Percentiles rank a stretch among this genome's conserved stretches.
Conservation (phyloP, 2,329 filamentous ascomycete genomes). For the Venturiaceae sp. region DNA sequence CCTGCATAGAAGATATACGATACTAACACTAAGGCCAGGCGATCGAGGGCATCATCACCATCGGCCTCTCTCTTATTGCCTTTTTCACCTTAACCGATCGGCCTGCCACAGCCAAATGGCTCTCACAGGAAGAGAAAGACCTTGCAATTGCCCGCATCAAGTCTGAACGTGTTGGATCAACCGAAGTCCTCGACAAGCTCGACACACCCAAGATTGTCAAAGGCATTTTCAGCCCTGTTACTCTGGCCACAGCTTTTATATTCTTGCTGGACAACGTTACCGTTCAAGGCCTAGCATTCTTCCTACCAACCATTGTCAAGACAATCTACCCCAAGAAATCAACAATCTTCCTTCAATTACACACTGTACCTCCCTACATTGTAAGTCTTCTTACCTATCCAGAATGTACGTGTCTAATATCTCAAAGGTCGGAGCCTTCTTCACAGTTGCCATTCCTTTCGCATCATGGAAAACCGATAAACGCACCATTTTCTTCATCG, state of each 20-base stretch:
- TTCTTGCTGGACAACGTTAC: conserved; percentile 61
- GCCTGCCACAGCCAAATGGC: conserved; percentile 58
- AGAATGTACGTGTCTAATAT: neutral
- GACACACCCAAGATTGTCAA: conserved; percentile 48
- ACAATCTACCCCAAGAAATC: conserved; percentile 54
- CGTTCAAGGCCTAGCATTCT: conserved; percentile 61
- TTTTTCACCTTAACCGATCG: conserved; percentile 60
- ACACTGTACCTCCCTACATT: conserved; percentile 61
- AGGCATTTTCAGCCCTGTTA: conserved; percentile 57
- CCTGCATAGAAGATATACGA: too few relatives aligned
- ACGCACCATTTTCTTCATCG: conserved; percentile 51
- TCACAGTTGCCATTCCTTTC: conserved; percentile 52
- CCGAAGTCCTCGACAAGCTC: conserved; percentile 54
- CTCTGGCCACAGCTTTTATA: conserved; percentile 45
- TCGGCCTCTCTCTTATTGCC: conserved; percentile 45
- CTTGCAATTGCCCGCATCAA: conserved; percentile 58
- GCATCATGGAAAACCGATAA: conserved; percentile 51
- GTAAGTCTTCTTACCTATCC: neutral
- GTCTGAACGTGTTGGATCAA: conserved; percentile 54
- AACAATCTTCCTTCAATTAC: conserved; percentile 56
- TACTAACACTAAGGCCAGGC: conserved; percentile 11
- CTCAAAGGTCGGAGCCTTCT: conserved; percentile 51
- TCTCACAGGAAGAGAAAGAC: conserved; percentile 54
- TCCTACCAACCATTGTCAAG: conserved; percentile 58
- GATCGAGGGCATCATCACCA: conserved; percentile 60